Base-by-base conservation (phyloP, 305 asterid species). In the Fraxinus albicans region DNA sequence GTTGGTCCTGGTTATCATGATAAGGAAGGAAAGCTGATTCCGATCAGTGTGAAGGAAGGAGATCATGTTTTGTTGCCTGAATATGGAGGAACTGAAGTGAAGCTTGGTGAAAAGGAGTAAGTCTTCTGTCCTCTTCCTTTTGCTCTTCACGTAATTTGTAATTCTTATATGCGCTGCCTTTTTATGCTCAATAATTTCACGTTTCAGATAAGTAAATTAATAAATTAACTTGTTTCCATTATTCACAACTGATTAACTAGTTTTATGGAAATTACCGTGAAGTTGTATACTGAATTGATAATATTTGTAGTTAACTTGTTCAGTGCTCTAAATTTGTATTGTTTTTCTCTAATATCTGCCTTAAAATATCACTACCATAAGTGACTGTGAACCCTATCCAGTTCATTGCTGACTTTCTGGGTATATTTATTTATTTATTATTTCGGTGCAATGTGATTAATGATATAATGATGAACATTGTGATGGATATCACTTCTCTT, bases 81-180 rank as follows among this genome's bases (percentile, higher is more conserved):
- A 33, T 93, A 93, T 82, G 97, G 95, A 79, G 97, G 93, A 42
- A 82, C 91, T 70, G 85, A 88, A 85, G 88, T 91, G 65, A 92
- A 91, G 89, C 95, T 92, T 81, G 97, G 93, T 67, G 94, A 91
- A 86, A 92, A 92, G 73, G 88, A 85, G 92, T 91, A 82, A 82
- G 91, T 83, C 42, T 9, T 76, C 27, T 77, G 23, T 31, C 17
- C 15, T 53, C 34, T 4, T 8, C 44, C 47, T 40, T 60, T 10
- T 74, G 72, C 10, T 42, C 13, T 76, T 9, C 78, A 50, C 33
- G 38, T 75, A 23, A 77, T 23, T 25, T 77, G 40, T 42, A 74
- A 19, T 67, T 67, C 0, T 67, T 3, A 12, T 67, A 27, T 67
- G 17, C 2, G 2, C 35, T 29, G 6, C 34, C 13, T 25, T 9